These are phyloP conservation scores for Aspergillus sp. DNA, from an alignment of 2,329 filamentous ascomycete genomes.

Conservation along the genomic window DNA sequence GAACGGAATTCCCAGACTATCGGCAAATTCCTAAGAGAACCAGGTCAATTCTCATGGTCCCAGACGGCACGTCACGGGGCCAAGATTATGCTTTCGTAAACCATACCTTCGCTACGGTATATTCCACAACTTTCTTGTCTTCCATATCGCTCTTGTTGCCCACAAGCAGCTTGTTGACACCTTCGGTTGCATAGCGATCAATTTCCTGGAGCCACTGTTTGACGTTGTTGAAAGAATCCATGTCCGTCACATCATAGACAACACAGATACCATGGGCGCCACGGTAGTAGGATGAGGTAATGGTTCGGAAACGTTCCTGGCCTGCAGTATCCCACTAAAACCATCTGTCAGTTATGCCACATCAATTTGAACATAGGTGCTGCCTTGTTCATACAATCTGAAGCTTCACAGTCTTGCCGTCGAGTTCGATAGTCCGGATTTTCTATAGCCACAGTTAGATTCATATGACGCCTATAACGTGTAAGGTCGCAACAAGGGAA, in stretches of 20 bases:
- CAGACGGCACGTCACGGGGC: constrained; percentile 5
- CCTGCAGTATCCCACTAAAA: constrained; percentile 95
- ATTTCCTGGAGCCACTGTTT: constrained; percentile 99
- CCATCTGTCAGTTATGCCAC: constrained; percentile 11
- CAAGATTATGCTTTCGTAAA: not conserved
- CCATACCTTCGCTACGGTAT: constrained; percentile 94
- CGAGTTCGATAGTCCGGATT: constrained; percentile 99
- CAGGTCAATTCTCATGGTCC: constrained; percentile 2
- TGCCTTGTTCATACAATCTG: constrained; percentile 69
- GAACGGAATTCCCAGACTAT: constrained; percentile 97
- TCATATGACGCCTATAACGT: constrained; percentile 9
- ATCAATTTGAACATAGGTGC: not conserved
- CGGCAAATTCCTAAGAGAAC: constrained; percentile 76
- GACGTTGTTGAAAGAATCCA: constrained; percentile 99
- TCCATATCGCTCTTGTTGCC: constrained; percentile 99
- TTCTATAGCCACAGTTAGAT: constrained; percentile 55
- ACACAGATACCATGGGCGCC: constrained; percentile 99
- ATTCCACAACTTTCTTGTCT: constrained; percentile 99
- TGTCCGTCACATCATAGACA: constrained; percentile 99
- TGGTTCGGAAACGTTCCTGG: constrained; percentile 98
- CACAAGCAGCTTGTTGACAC: constrained; percentile 98
- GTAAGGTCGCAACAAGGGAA: constrained; percentile 3
- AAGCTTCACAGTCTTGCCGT: constrained; percentile 99
- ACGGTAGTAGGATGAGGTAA: constrained; percentile 99
- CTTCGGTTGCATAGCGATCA: constrained; percentile 96